Evolutionary conservation across 1,139 yeast species (phyloP).

Genomic region (Cylindricascospora bacillispora): DNA sequence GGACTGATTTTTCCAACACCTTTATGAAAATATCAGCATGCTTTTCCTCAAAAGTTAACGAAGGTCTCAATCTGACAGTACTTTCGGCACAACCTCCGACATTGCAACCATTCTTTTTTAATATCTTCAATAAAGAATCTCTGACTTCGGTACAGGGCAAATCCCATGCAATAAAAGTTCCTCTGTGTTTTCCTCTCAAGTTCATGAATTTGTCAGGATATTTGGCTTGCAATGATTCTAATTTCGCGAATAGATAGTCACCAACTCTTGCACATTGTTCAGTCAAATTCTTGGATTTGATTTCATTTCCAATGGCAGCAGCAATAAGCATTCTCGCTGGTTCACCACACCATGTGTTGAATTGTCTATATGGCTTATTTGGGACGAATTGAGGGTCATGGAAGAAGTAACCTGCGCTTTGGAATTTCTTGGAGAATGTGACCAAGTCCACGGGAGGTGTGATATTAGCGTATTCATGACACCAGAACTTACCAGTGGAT

Average conservation of each 20-base stretch:
- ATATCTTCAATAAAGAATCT: conserved; percentile 36
- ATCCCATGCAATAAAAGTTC: conserved; percentile 71
- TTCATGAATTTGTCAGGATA: conserved; percentile 36
- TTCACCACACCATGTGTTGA: conserved; percentile 80
- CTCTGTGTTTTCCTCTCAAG: conserved; percentile 56
- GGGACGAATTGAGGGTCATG: conserved; percentile 51
- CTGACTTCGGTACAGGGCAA: conserved; percentile 36
- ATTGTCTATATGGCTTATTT: conserved; percentile 55
- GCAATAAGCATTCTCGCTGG: conserved; percentile 58
- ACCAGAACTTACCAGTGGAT: conserved; percentile 62
- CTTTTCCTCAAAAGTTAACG: conserved; percentile 50
- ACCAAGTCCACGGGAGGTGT: conserved; percentile 59
- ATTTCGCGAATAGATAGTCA: conserved; percentile 39
- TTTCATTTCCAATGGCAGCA: conserved; percentile 49
- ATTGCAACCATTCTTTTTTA: conserved; percentile 48
- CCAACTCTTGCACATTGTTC: conserved; percentile 45
- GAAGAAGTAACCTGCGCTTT: conserved; percentile 69
- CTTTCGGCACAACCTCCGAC: conserved; percentile 64
- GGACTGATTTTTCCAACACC: conserved; percentile 34
- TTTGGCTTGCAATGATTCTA: conserved; percentile 32
- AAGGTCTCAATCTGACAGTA: conserved; percentile 58
- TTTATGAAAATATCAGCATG: conserved; percentile 52
- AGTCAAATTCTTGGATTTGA: conserved; percentile 39
- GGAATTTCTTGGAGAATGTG: conserved; percentile 66
- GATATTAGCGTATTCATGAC: conserved; percentile 58